Evolutionary conservation across 768 basidiomycete species (phyloP).

Genomic region (Scleroderma bovista): DNA sequence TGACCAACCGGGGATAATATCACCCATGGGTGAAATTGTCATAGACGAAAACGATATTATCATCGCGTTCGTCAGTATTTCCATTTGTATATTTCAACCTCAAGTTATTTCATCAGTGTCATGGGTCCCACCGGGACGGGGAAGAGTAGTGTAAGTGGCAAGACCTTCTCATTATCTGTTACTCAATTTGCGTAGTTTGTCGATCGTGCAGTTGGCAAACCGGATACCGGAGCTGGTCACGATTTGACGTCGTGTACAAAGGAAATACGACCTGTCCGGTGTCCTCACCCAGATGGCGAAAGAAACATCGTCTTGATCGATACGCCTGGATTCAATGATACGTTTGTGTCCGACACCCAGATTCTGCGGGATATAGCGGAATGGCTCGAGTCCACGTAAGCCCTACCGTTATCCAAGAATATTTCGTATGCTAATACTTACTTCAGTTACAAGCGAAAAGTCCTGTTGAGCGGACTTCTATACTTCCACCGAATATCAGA

Average conservation of each 20-base stretch:
- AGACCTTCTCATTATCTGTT: neutral
- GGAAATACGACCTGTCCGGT: constrained; percentile 11
- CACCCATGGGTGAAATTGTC: neutral
- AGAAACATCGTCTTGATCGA: constrained; percentile 12
- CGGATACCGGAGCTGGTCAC: neutral
- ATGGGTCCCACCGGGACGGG: constrained; percentile 27
- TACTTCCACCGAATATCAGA: constrained; percentile 23
- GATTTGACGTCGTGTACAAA: constrained; percentile 18
- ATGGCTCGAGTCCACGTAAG: constrained; percentile 25
- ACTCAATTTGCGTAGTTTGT: neutral
- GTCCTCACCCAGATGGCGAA: constrained; percentile 16
- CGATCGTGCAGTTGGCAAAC: neutral
- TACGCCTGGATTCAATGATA: constrained; percentile 23
- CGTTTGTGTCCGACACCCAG: constrained; percentile 15
- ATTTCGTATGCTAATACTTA: neutral
- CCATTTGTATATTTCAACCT: neutral
- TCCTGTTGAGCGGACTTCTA: constrained; percentile 26
- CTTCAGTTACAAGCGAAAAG: constrained; percentile 19
- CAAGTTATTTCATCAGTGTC: constrained; percentile 10
- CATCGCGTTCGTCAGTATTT: constrained; percentile 1
- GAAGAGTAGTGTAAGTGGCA: constrained; percentile 24
- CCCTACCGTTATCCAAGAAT: neutral
- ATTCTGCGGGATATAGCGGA: constrained; percentile 21
- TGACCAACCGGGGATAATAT: no score
- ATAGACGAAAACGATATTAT: constrained; percentile 4